Evolutionary conservation across 2,329 filamentous ascomycete genomes (phyloP), one percentile per base, ranked within the genome.

Genomic region (Venturia asperata): DNA sequence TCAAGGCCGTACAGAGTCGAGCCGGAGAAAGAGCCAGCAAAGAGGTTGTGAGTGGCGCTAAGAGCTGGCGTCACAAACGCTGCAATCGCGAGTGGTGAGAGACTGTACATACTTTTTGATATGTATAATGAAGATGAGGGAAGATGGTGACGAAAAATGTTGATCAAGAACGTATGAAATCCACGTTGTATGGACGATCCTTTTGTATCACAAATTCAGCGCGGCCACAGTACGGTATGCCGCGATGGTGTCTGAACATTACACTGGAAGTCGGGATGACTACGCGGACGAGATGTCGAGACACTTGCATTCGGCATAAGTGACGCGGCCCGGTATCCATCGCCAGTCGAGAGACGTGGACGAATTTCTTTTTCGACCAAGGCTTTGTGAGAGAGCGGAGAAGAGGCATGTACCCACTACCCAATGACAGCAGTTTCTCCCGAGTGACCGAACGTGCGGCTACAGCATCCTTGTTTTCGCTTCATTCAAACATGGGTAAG

Each of bases 11-110:
- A 41, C 2, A 66, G 64, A 7, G 64, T 64, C 34, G 49, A 52
- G 11, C 61, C 64, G 21, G 64, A 34, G 41, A 66, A 62, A 49
- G 64, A 64, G 24, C 66, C 61, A 15, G 64, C 61, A 34, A 67
- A 64, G 24, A 67, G 65, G 42, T 65, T 64, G 21, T 67, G 66
- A 6, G 61, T 55, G 7, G 65, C 55, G 24, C 21, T 64, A 17
- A 66, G 41, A 45, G 42, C 64, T 30, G 55, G 42, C 15, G 66
- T 49, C 10, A 61, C 42, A 47, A 67, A 47, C 1, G 34, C 43
- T 41, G 61, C 56, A 30, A 56, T 17, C 19, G 27, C 19, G 21
- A 61, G 17, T 19, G n/a, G 34, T 15, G 2, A 52, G 24, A 42
- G 34, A 30, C 34, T 42, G 37, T 45, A 61, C 49, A 56, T 56